Evolutionary conservation across 2,329 filamentous ascomycete genomes (phyloP).

Genomic region (Daldinia sp.): DNA sequence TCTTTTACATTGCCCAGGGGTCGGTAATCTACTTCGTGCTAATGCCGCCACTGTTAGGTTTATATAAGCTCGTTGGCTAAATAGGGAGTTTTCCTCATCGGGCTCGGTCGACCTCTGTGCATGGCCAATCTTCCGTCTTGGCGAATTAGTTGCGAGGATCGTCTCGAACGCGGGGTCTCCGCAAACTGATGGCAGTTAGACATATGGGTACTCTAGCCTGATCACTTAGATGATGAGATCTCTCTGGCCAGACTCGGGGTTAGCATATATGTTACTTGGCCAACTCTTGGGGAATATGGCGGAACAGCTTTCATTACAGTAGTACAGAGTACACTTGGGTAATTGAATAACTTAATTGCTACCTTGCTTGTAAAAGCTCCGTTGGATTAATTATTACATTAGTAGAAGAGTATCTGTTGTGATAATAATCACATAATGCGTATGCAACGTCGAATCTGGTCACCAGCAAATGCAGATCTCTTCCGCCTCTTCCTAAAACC

Average conservation of each 20-base stretch:
- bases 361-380: too few relatives aligned
- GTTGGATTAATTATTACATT: not conserved
- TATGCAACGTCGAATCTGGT: not conserved
- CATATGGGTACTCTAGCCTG: slow-evolving; percentile 6
- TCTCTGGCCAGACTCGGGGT: not conserved
- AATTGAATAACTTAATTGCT: too few relatives aligned
- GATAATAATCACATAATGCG: not conserved
- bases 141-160: slow-evolving; percentile 29
- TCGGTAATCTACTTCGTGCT: slow-evolving; percentile 20
- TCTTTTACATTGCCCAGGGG: slow-evolving; percentile 15
- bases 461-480: too few relatives aligned
- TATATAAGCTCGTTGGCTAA: slow-evolving; percentile 37
- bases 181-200: slow-evolving; percentile 32
- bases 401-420: not conserved
- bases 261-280: not conserved
- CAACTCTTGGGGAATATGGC: not conserved
- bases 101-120: slow-evolving; percentile 24
- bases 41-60: slow-evolving; percentile 20
- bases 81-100: slow-evolving; percentile 34
- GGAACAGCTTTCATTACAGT: not conserved
- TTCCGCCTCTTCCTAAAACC: too few relatives aligned
- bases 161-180: slow-evolving; percentile 26
- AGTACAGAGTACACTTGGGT: not conserved
- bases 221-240: slow-evolving; percentile 2
- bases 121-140: slow-evolving; percentile 37